These are phyloP conservation scores for Sphaerosporella brunnea DNA, from an alignment of 495 filamentous ascomycete species.

Conservation along the genomic window DNA sequence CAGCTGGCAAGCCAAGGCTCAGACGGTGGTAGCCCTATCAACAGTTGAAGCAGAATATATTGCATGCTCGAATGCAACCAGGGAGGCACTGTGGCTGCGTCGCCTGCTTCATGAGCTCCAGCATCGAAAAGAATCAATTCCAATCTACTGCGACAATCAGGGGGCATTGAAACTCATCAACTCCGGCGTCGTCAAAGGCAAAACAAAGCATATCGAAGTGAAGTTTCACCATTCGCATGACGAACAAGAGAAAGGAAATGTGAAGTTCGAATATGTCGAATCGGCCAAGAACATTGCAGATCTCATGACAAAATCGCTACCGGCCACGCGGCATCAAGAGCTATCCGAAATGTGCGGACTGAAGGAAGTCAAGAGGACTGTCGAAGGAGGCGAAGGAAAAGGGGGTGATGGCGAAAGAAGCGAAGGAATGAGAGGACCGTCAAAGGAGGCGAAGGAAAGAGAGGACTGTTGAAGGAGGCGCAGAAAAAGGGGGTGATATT, in stretches of 20 bases:
- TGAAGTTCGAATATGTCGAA: neutral
- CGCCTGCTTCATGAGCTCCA: neutral
- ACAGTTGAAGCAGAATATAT: conserved; percentile 5
- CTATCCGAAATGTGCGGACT: too few species aligned
- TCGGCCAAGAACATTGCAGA: neutral
- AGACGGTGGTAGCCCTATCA: conserved; percentile 3
- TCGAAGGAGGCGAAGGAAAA: too few species aligned
- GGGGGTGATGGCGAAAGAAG: too few species aligned
- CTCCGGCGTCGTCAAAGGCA: neutral
- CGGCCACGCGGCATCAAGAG: too few species aligned
- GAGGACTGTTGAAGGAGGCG: too few species aligned
- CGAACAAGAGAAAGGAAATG: neutral
- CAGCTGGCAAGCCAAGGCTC: neutral
- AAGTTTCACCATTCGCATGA: neutral
- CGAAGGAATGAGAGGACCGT: too few species aligned
- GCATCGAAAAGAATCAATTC: neutral
- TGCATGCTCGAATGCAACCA: conserved; percentile 3
- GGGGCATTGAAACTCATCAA: neutral
- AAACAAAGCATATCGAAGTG: neutral
- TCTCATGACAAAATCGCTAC: neutral
- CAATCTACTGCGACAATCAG: neutral
- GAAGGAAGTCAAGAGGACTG: too few species aligned
- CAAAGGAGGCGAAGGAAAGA: too few species aligned
- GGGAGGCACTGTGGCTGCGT: neutral
- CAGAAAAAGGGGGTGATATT: too few species aligned